Evolutionary conservation across 441 rosid species (phyloP).

Genomic region (Gossypium trilobum): DNA sequence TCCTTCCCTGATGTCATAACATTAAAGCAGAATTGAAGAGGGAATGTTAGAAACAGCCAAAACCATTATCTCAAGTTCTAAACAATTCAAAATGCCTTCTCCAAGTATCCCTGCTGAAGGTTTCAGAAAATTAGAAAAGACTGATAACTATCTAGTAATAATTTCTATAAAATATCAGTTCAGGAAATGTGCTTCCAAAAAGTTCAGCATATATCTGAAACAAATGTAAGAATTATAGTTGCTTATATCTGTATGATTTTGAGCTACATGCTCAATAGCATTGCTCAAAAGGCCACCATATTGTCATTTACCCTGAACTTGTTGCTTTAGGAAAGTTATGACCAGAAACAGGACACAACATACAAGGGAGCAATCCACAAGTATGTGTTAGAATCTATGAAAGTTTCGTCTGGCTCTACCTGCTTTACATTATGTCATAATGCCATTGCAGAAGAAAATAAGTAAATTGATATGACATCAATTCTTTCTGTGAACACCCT

Average conservation of each 20-base stretch:
- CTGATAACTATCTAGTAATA: not conserved
- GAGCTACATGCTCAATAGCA: slow-evolving; percentile 1
- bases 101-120: not conserved
- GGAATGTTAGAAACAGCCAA: not conserved
- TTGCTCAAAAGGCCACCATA: not conserved
- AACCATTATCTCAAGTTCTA: slow-evolving; percentile 6
- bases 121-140: not conserved
- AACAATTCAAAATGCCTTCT: not conserved
- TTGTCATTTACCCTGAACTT: not conserved
- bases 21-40: slow-evolving; percentile 10
- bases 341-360: not conserved
- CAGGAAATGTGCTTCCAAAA: slow-evolving; percentile 3
- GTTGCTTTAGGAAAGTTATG: not conserved
- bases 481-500: not conserved
- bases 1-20: slow-evolving; percentile 53
- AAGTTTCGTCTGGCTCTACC: not conserved
- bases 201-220: not conserved
- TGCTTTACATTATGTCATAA: not conserved
- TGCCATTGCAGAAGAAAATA: not conserved
- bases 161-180: not conserved
- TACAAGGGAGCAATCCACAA: not conserved
- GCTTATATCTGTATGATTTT: not conserved
- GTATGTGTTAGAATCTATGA: not conserved
- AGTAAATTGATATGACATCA: not conserved
- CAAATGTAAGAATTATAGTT: not conserved